A percentile compares a stretch with the other conserved stretches of the same genome.
These are phyloP conservation scores for Fusarium sarcochroum DNA, from an alignment of 2,329 filamentous ascomycete species.

Conservation along the genomic window DNA sequence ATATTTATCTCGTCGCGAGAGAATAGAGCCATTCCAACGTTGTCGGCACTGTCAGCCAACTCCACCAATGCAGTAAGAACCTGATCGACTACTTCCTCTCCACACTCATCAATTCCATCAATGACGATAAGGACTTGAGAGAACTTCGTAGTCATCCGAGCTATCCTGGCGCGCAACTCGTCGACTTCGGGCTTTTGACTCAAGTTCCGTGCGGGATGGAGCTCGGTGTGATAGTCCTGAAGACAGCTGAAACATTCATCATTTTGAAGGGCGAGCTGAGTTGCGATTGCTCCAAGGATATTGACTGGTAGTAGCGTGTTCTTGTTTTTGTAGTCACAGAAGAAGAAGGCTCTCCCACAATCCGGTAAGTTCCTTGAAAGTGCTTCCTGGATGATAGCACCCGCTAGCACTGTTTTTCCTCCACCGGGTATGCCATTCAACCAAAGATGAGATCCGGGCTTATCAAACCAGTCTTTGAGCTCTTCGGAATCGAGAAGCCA, in stretches of 20 bases:
- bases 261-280: background rate
- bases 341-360: background rate
- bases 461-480: background rate
- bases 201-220: background rate
- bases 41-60: background rate
- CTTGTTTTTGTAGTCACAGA: background rate
- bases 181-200: background rate
- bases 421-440: background rate
- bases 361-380: background rate
- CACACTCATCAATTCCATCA: constrained; percentile 1
- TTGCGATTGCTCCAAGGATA: background rate
- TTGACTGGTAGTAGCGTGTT: too few species aligned
- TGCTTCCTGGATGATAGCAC: background rate
- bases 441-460: background rate
- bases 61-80: too few species aligned
- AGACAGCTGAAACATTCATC: background rate
- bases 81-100: background rate
- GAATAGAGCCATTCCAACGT: constrained; percentile 10
- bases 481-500: background rate
- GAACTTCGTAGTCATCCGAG: background rate
- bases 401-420: constrained; percentile 5
- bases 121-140: background rate
- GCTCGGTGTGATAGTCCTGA: background rate
- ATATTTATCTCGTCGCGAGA: constrained; percentile 24
- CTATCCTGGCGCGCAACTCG: background rate